phyloP scores from a whole-genome alignment of 768 basidiomycete species.

The Phlegmacium glaucopus region DNA sequence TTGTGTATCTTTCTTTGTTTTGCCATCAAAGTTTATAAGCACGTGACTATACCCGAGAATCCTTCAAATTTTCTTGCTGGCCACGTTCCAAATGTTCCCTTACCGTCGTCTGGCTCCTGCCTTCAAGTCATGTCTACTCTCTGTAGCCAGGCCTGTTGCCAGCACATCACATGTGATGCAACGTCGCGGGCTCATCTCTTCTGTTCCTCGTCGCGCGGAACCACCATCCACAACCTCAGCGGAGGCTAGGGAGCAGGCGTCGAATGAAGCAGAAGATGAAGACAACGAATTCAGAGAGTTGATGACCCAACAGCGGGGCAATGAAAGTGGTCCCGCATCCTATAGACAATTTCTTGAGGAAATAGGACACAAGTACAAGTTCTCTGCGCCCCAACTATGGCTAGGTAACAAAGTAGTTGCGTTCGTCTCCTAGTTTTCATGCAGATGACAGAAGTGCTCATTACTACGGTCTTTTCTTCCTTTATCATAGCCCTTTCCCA shows the following conservation, averaged over 20 bases:
- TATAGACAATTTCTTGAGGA: slow-evolving; percentile 40
- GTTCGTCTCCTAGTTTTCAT: slow-evolving; percentile 26
- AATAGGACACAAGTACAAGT: slow-evolving; percentile 39
- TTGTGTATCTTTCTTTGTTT: neutral
- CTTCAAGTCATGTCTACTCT: slow-evolving; percentile 26
- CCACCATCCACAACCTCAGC: slow-evolving; percentile 19
- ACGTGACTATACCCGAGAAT: slow-evolving; percentile 28
- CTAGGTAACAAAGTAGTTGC: slow-evolving; percentile 55
- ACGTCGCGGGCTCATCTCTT: slow-evolving; percentile 24
- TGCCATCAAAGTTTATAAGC: slow-evolving; percentile 7
- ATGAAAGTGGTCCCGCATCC: slow-evolving; percentile 21
- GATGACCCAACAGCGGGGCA: slow-evolving; percentile 5
- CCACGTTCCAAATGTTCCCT: slow-evolving; percentile 29
- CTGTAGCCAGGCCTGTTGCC: slow-evolving; percentile 14
- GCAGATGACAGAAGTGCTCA: neutral
- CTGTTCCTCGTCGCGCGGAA: slow-evolving; percentile 19
- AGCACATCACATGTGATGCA: slow-evolving; percentile 12
- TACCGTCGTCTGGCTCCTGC: slow-evolving; percentile 28
- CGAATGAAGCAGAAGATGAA: slow-evolving; percentile 1
- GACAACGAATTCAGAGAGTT: slow-evolving; percentile 1
- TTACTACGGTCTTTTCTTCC: slow-evolving; percentile 7
- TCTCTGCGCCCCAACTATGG: slow-evolving; percentile 56
- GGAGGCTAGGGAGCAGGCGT: slow-evolving; percentile 16
- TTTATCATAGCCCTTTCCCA: slow-evolving; percentile 73
- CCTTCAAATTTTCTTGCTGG: slow-evolving; percentile 29